Evolutionary conservation across 163 green algal genomes (phyloP).

Genomic region (Chlorella variabilis): DNA sequence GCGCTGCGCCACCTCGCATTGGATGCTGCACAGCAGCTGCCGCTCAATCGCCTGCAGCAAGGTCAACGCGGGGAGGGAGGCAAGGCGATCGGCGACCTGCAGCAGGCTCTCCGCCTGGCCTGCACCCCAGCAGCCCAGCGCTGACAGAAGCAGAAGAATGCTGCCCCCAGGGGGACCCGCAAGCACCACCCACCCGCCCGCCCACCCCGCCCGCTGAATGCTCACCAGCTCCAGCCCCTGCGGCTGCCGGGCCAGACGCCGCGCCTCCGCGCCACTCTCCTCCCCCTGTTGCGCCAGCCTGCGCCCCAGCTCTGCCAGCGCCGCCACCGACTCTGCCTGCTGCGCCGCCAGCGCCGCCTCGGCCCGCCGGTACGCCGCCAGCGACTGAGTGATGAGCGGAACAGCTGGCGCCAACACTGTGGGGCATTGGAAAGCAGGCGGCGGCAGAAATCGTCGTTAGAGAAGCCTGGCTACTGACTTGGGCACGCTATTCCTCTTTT

Average conservation of each 20-base stretch:
- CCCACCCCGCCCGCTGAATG: too few species aligned
- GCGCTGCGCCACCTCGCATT: constrained; percentile 23
- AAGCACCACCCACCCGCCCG: too few species aligned
- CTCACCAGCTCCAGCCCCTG: constrained; percentile 19
- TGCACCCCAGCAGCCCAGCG: neutral
- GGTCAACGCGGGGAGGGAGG: neutral
- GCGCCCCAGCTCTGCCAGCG: neutral
- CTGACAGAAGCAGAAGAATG: neutral
- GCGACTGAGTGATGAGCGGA: constrained; percentile 2
- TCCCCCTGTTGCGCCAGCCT: neutral
- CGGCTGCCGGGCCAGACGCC: constrained; percentile 3
- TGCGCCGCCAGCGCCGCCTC: constrained; percentile 12
- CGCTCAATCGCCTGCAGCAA: constrained; percentile 27
- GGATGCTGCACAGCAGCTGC: constrained; percentile 25
- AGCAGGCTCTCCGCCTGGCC: too few species aligned
- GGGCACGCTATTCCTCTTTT: too few species aligned
- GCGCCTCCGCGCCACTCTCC: constrained; percentile 1
- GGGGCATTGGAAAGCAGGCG: neutral
- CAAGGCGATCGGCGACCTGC: too few species aligned
- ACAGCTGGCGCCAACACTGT: constrained; percentile 9
- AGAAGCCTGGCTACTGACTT: too few species aligned
- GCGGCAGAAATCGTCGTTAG: too few species aligned
- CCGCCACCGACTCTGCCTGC: constrained; percentile 3
- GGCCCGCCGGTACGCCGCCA: constrained; percentile 5
- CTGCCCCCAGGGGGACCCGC: too few species aligned